Conservation (phyloP, 306 rosid species). For the Acacia confusa region DNA sequence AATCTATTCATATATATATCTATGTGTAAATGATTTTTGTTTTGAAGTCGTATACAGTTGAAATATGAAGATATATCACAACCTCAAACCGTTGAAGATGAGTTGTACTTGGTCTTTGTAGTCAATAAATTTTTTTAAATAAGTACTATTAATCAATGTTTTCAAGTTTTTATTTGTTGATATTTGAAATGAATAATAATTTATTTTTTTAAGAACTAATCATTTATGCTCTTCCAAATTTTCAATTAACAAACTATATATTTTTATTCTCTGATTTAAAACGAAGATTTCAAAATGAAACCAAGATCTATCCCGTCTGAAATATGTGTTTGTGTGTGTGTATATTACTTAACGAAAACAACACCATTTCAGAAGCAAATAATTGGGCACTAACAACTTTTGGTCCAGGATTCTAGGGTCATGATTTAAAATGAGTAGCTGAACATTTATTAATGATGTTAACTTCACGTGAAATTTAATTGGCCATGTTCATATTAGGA, state of each 20-base stretch:
- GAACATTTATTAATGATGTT: conserved; percentile 13
- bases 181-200: not conserved
- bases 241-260: not conserved
- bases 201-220: not conserved
- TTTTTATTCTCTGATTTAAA: not conserved
- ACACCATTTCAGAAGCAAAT: not conserved
- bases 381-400: too few species aligned
- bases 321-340: too few species aligned
- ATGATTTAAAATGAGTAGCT: not conserved
- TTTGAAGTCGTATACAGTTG: too few species aligned
- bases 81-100: too few species aligned
- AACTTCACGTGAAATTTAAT: conserved; percentile 1
- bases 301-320: not conserved
- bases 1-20: not conserved
- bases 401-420: not conserved
- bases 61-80: too few species aligned
- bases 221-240: not conserved
- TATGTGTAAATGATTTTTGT: too few species aligned
- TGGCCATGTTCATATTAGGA: not conserved
- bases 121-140: too few species aligned
- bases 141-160: too few species aligned
- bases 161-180: too few species aligned
- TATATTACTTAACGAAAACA: not conserved
- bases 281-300: not conserved
- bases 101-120: too few species aligned